phyloP scores from a whole-genome alignment of 2,329 filamentous ascomycete genomes.

The Sporothrix brunneoviolacea region DNA sequence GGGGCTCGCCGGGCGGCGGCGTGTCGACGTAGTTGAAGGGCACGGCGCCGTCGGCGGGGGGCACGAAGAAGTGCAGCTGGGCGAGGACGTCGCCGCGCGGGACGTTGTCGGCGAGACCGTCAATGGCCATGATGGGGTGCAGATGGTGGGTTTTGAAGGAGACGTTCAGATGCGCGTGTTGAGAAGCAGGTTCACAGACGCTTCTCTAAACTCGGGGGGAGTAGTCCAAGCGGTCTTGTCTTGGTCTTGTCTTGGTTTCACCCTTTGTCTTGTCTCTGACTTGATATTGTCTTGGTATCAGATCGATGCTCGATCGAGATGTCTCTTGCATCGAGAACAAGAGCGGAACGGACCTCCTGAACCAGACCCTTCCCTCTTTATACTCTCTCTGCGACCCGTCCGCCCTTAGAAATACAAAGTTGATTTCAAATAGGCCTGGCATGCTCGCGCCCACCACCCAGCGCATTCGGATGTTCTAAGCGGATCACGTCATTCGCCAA shows the following conservation, averaged over 20 bases:
- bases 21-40: slow-evolving; percentile 64
- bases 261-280: too few relatives aligned
- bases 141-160: background rate
- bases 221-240: too few relatives aligned
- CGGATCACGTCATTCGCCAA: background rate
- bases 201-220: too few relatives aligned
- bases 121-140: slow-evolving; percentile 10
- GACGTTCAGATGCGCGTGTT: background rate
- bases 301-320: too few relatives aligned
- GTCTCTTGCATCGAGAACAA: too few relatives aligned
- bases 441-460: too few relatives aligned
- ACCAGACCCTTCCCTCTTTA: too few relatives aligned
- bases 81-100: slow-evolving; percentile 56
- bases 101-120: slow-evolving; percentile 31
- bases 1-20: slow-evolving; percentile 52
- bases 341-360: too few relatives aligned
- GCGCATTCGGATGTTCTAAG: background rate
- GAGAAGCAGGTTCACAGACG: background rate
- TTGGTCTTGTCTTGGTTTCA: too few relatives aligned
- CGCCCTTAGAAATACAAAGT: background rate
- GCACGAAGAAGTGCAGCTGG: slow-evolving; percentile 57
- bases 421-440: slow-evolving; percentile 6
- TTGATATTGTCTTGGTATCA: too few relatives aligned
- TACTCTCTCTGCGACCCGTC: background rate
- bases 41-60: slow-evolving; percentile 50